Percentiles rank a stretch among this genome's conserved stretches.
These are phyloP conservation scores for Tolypocladium tropicale DNA, from an alignment of 2,329 filamentous ascomycete species.

Conservation along the genomic window DNA sequence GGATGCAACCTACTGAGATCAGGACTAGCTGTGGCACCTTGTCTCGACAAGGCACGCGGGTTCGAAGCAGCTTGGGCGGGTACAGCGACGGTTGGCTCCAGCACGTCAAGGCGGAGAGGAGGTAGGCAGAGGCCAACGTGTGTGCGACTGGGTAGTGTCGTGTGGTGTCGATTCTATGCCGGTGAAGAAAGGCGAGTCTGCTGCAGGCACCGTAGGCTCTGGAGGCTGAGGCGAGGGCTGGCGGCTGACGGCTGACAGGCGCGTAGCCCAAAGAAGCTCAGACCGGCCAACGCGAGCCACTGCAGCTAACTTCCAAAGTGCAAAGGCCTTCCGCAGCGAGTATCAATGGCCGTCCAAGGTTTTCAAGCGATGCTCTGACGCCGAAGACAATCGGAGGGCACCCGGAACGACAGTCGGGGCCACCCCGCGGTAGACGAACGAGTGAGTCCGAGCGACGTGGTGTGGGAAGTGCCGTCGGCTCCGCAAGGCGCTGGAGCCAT, in stretches of 20 bases:
- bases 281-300: not conserved
- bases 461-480: not conserved
- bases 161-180: not conserved
- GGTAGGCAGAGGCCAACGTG: not conserved
- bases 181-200: not conserved
- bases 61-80: not conserved
- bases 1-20: not conserved
- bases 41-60: not conserved
- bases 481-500: not conserved
- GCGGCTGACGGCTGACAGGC: not conserved
- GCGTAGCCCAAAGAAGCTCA: not conserved
- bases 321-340: not conserved
- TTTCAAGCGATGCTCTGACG: not conserved
- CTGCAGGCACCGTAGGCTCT: not conserved
- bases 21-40: not conserved
- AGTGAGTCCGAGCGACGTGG: not conserved
- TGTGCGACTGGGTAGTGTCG: not conserved
- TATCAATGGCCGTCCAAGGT: not conserved
- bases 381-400: not conserved
- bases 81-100: not conserved
- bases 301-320: not conserved
- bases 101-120: not conserved
- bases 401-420: not conserved
- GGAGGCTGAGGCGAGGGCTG: not conserved
- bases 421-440: not conserved